Evolutionary conservation across 768 basidiomycete genomes (phyloP), one percentile per base, ranked within the genome.

Genomic region (Auricularia sp.): DNA sequence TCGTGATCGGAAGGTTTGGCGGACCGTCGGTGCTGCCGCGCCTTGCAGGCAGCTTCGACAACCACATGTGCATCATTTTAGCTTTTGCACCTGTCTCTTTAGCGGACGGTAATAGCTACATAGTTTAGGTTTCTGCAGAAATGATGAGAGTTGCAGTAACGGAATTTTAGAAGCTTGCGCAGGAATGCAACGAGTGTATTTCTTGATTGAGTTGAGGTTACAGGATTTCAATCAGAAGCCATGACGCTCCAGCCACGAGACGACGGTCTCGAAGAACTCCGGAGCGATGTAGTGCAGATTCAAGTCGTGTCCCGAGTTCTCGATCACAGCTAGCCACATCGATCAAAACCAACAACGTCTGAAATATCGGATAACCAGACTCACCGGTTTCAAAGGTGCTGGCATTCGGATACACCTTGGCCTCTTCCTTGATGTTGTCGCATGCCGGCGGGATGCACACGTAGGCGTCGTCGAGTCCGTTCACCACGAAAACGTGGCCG

Each of bases 231-330:
- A 42, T 36, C 10, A n/a, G 24, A 24, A 37, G 3, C 37, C 14
- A 29, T 33, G 51, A 24, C 39, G 47, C 29, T 36, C 16, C 34
- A 21, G 10, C 37, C 24, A 42, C 11, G 44, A 11, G 29, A 63
- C 39, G 35, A 51, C 39, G 13, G 13, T 42, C 39, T 42, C 39
- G 39, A 42, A 42, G 39, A 42, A 42, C n/a, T 33, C 14, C 33
- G 44, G 62, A 45, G 59, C 59, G 18, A 45, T 64, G 61, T 51
- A 39, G n/a, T 44, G 33, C 42, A 67, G 68, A 54, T 63, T 37
- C 11, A 59, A 36, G 39, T 64, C 64, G 35, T 64, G 64, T 70
- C 84, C 84, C 68, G 71, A 79, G 44, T 62, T 62, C 35, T 54
- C 66, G 42, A 64, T 58, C 37, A 68, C 44, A 63, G 54, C 66